phyloP scores from a whole-genome alignment of 352 stramenopile species.

The Phytopythium ostracodes region DNA sequence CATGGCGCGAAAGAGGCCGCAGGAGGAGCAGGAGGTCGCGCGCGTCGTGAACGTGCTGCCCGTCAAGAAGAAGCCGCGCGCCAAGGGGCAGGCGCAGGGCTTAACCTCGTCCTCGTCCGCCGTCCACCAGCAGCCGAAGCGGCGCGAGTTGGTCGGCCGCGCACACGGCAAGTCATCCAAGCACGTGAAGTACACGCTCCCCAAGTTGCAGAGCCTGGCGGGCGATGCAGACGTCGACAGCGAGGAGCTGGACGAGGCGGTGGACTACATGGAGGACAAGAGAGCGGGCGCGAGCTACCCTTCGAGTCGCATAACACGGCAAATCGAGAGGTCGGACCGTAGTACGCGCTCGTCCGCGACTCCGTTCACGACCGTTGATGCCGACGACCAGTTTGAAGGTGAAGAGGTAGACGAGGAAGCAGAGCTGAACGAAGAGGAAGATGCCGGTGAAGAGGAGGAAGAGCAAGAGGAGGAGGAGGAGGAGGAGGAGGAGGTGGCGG shows the following conservation, averaged over 20 bases:
- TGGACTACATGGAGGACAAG: slow-evolving; percentile 21
- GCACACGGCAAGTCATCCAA: background rate
- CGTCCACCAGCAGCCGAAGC: slow-evolving; percentile 3
- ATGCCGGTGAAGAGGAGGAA: slow-evolving; percentile 18
- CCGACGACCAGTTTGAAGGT: slow-evolving; percentile 15
- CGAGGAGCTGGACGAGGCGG: slow-evolving; percentile 26
- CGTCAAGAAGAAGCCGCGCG: slow-evolving; percentile 26
- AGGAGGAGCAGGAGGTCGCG: slow-evolving; percentile 10
- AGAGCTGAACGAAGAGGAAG: slow-evolving; percentile 31
- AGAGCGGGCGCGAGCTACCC: slow-evolving; percentile 22
- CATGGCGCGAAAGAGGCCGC: slow-evolving; percentile 46
- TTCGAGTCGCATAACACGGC: slow-evolving; percentile 34
- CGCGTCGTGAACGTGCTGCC: slow-evolving; percentile 18
- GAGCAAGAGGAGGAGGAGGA: slow-evolving; percentile 35
- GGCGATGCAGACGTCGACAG: slow-evolving; percentile 3
- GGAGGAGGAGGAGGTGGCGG: slow-evolving; percentile 44
- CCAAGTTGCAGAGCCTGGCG: background rate
- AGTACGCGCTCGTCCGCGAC: background rate
- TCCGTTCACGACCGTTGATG: background rate
- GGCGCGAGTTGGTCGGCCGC: background rate
- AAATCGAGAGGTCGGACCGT: slow-evolving; percentile 2
- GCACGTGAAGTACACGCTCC: background rate
- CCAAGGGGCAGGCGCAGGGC: slow-evolving; percentile 7
- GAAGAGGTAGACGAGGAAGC: slow-evolving; percentile 37
- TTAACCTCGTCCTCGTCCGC: too few relatives aligned